Base-by-base conservation (phyloP, 805 yeast genomes). In the Cyberlindnera saturnus region DNA sequence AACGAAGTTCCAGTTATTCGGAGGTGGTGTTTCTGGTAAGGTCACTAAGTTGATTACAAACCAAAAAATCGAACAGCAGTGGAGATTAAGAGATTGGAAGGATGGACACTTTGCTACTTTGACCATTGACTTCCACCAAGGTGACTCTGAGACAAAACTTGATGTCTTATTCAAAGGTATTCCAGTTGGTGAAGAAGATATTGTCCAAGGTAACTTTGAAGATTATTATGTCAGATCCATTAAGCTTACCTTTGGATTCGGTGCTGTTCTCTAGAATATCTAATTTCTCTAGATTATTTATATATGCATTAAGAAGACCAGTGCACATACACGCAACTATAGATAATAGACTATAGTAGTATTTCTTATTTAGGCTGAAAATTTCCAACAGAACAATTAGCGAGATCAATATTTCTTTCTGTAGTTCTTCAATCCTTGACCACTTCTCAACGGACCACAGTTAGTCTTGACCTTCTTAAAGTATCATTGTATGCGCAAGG, bases 141-240 rank as follows among this genome's bases (percentile, higher is more conserved):
- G 91, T 26, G 74, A 77, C n/a, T 76, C 85, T 36, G 97, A 89
- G 55, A 93, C 99, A 3, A 79, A 75, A 45, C 70, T 90, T 67
- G 79, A 79, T 46, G 88, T 89, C 16, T 69, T 73, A 36, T 88
- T 91, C 78, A 70, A 78, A 15, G 97, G 97, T 14, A 83, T 93
- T 39, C 99, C 99, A 15, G 73, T 91, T 33, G 99, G 98, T 13
- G 95, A 93, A 61, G 98, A 93, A 59, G 93, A 95, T 56, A 66
- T 83, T 55, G 96, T 86, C 33, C 78, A 81, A 57, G 76, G 72
- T 34, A 93, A 91, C 64, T 91, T 93, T 59, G 87, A 88, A 56
- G 88, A 86, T 48, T 86, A 89, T 65, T 93, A 93, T 61, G 81
- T 93, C 40, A 82, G 83, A 65, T 78, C 96, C 6, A 91, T 93